Percentiles rank a stretch among this genome's conserved stretches.
phyloP scores from a whole-genome alignment of 306 rosid species.

The Albizia julibrissin region DNA sequence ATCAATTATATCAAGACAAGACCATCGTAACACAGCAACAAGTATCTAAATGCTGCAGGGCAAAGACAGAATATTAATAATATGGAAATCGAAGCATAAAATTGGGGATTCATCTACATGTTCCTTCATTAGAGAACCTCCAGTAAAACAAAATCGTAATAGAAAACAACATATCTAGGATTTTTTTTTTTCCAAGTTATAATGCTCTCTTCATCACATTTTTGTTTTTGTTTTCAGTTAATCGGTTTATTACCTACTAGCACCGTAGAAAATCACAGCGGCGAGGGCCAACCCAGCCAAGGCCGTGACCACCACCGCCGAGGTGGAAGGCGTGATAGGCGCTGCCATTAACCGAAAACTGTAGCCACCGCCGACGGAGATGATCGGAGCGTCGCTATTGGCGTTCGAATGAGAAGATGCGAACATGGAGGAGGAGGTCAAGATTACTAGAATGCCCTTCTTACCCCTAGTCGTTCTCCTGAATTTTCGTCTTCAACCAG shows the following conservation, averaged over 20 bases:
- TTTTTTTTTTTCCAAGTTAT: conserved; percentile 27
- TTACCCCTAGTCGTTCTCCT: not conserved
- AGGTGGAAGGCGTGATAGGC: conserved; percentile 2
- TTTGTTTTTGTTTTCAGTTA: not conserved
- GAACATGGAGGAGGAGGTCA: not conserved
- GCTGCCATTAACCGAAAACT: not conserved
- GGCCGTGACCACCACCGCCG: conserved; percentile 4
- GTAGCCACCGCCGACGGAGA: not conserved
- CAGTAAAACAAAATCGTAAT: not conserved
- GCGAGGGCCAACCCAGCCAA: conserved; percentile 42
- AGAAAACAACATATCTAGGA: not conserved
- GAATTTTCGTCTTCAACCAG: not conserved
- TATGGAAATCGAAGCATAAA: conserved; percentile 26
- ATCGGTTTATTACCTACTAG: conserved; percentile 67
- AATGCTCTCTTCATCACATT: conserved; percentile 13
- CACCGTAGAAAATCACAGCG: conserved; percentile 66
- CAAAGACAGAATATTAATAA: conserved; percentile 36
- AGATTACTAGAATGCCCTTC: conserved; percentile 32
- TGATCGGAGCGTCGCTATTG: conserved; percentile 12
- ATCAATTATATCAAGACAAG: conserved; percentile 27
- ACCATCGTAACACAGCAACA: conserved; percentile 11
- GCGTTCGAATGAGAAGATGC: conserved; percentile 4
- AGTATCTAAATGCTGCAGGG: conserved; percentile 28
- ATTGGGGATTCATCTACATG: conserved; percentile 30
- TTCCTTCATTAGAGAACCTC: conserved; percentile 29